These are phyloP conservation scores for Rhodamnia rubescens DNA, from an alignment of 345 rosid species.

Conservation along the genomic window DNA sequence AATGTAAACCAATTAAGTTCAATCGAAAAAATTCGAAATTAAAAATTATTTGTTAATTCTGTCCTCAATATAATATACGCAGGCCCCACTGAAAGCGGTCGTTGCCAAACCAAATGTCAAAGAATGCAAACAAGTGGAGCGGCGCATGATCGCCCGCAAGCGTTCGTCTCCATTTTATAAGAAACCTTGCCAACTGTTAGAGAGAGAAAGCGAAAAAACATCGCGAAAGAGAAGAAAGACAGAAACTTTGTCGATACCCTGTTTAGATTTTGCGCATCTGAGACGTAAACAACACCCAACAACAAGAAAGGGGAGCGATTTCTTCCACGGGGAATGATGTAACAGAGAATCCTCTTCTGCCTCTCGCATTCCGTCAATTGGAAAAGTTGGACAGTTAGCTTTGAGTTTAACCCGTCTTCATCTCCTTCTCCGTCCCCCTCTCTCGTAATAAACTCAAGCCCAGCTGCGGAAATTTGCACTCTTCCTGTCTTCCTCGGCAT, in stretches of 20 bases:
- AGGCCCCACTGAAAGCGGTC: neutral
- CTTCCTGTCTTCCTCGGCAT: slow-evolving; percentile 14
- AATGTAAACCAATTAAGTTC: neutral
- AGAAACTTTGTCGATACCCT: neutral
- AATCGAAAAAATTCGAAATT: too few relatives aligned
- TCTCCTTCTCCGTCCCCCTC: slow-evolving; percentile 30
- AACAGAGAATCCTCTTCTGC: neutral
- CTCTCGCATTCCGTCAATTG: neutral
- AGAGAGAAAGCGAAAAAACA: neutral
- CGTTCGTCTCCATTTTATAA: neutral
- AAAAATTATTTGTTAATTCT: neutral
- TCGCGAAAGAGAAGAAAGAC: neutral
- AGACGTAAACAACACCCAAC: neutral
- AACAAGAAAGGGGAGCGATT: neutral
- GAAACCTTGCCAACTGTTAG: neutral
- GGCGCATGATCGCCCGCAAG: neutral
- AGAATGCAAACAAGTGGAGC: neutral
- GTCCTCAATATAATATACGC: neutral
- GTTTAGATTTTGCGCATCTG: neutral
- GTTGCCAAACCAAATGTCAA: neutral
- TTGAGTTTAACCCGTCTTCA: neutral
- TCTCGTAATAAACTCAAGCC: slow-evolving; percentile 7
- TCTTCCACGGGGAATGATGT: slow-evolving; percentile 1
- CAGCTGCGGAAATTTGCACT: neutral
- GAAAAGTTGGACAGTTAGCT: neutral